These are phyloP conservation scores for Nitzschia sp. DNA, from an alignment of 108 stramenopile species.

Conservation along the genomic window DNA sequence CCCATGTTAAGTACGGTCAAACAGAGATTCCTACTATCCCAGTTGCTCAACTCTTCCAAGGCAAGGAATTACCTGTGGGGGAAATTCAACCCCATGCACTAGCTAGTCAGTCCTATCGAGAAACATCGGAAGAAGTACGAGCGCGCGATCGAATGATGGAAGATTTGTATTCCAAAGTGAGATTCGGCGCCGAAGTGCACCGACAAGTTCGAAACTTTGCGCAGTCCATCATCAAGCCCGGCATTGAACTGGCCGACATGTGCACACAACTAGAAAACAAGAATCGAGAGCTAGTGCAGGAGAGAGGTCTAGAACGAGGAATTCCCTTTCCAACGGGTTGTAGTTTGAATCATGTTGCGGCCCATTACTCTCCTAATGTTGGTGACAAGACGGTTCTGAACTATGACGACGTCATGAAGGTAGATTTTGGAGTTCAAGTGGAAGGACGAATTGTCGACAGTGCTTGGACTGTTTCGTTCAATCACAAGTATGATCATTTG, in stretches of 20 bases:
- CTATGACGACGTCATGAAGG: constrained; percentile 95
- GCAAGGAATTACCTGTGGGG: constrained; percentile 79
- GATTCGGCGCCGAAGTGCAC: constrained; percentile 93
- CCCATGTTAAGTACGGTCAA: neutral
- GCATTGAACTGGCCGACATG: constrained; percentile 94
- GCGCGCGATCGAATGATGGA: constrained; percentile 79
- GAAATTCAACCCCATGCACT: constrained; percentile 89
- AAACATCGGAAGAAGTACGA: constrained; percentile 86
- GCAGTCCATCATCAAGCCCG: constrained; percentile 95
- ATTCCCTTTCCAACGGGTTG: constrained; percentile 99
- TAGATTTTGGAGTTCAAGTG: constrained; percentile 99
- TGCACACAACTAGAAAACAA: constrained; percentile 94
- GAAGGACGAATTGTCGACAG: constrained; percentile 99
- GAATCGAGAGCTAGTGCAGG: constrained; percentile 89
- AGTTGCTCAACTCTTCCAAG: constrained; percentile 62
- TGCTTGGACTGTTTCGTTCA: constrained; percentile 97
- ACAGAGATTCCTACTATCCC: constrained; percentile 68
- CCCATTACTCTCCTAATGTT: constrained; percentile 97
- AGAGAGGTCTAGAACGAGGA: constrained; percentile 89
- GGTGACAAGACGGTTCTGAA: constrained; percentile 93
- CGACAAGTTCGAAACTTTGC: constrained; percentile 96
- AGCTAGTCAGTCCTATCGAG: constrained; percentile 83
- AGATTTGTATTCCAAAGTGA: constrained; percentile 88
- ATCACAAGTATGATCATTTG: constrained; percentile 90
- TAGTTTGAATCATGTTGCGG: constrained; percentile 97